Evolutionary conservation across 2,329 filamentous ascomycete genomes (phyloP), one percentile per base, ranked within the genome.

Genomic region (Ophiostoma sp.): DNA sequence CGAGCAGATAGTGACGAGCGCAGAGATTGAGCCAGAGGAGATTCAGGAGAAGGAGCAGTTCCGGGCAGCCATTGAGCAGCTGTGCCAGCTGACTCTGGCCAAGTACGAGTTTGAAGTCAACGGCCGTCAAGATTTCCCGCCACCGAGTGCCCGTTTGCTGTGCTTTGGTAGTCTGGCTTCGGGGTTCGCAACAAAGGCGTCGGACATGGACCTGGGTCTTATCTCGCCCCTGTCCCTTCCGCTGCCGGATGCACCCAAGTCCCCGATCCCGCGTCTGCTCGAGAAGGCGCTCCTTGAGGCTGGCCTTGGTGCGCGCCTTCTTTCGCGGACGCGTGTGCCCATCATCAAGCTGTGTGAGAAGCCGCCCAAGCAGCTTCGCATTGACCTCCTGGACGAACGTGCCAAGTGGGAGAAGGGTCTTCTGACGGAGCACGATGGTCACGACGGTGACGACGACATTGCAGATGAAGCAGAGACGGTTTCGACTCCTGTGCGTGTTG

Each of bases 161-260:
- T 93, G 91, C 78, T 97, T 96, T 79, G 94, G 94, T 5, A 97
- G 94, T 79, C 85, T 97, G 64, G 88, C 89, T 25, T 95, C 94
- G 15, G 94, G 94, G 0, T 97, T 97, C 82, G 95, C 93, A 3
- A 94, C 93, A 12, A 92, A 92, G 78, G 89, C 90, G n/a, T 95
- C 94, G 1, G 94, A 97, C 78, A 94, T 97, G 91, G 95, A 98
- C 81, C 87, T 97, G 39, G 92, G 91, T 9, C 87, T 97, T 45
- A 84, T 96, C 5, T 91, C 92, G 1, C 88, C 88, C 3, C 82
- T 86, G 68, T 91, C 91, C 1, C 79, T 81, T 25, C 82, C 86
- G 61, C 84, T 87, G 70, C 85, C 87, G 2, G 86, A 89, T 75
- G 84, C 84, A 17, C 80, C 85, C 19, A 86, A 86, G 42, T 91